Conservation (phyloP, 306 rosid species). For the Casuarina cunninghamiana region DNA sequence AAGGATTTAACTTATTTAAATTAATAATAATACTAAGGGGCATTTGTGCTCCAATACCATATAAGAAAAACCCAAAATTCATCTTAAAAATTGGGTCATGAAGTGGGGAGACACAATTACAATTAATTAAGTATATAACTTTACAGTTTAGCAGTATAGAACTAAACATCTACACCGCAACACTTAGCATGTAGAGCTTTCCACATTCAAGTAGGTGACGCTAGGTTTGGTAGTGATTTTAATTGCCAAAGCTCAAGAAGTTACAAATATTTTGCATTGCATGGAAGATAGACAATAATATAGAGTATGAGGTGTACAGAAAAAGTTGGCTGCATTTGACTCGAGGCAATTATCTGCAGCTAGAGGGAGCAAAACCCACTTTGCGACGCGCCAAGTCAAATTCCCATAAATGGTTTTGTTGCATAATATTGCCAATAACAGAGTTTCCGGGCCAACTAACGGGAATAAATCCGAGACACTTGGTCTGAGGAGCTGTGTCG, state of each 20-base stretch:
- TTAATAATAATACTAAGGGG: no score
- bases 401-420: conserved; percentile 74
- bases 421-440: conserved; percentile 73
- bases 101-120: no score
- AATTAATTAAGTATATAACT: no score
- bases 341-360: conserved; percentile 41
- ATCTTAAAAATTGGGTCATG: no score
- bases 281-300: conserved; percentile 29
- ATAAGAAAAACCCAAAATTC: no score
- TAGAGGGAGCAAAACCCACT: conserved; percentile 59
- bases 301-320: conserved; percentile 25
- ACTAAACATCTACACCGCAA: no score
- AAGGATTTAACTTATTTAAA: no score
- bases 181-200: no score
- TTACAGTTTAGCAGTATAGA: no score
- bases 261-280: conserved; percentile 4
- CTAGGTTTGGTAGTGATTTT: neutral
- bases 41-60: no score
- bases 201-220: neutral
- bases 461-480: conserved; percentile 56
- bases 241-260: neutral
- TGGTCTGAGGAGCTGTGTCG: conserved; percentile 30
- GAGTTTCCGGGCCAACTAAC: conserved; percentile 20
- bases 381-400: conserved; percentile 45
- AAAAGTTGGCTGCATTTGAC: neutral